Evolutionary conservation across 176 grass and related monocot genomes (phyloP), one percentile per base, ranked within the genome.

Genomic region (Ensete ventricosum): DNA sequence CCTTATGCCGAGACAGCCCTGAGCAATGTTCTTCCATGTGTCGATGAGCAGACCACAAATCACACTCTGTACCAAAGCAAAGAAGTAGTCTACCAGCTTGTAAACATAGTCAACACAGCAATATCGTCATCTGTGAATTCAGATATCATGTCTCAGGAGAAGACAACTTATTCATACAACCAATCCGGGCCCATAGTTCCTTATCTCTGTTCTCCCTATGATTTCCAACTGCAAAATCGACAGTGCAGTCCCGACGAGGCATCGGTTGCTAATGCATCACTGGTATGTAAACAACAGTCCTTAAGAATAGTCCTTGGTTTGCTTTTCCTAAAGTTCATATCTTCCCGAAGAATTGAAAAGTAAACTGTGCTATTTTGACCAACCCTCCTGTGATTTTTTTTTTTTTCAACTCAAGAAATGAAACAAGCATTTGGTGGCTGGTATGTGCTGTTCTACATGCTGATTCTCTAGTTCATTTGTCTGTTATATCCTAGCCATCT

Each of bases 51-150:
- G 24, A 98, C 86, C 24, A 90, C 90, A 6, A 98, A 93, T 73
- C 88, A 81, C 69, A 91, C 95, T 50, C 77, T 98, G 73, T 91
- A 98, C 62, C 88, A 98, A 78, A 89, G 95, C 29, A 98, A 98
- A 87, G 11, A 87, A 57, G 90, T 98, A 0, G 83, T 98, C 59
- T 76, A 83, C 69, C 77, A 81, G 43, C 90, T 93, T 52, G 94
- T 98, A 24, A 75, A 55, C 17, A 78, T 93, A 63, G 85, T 98
- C 57, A 98, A 93, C 54, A 88, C 52, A 53, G 94, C 83, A 80
- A 93, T 98, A 82, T 96, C 83, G 14, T 85, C 75, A 23, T 69
- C 82, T 69, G 85, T 84, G 20, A 96, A 86, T 57, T 83, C 82
- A 74, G 12, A 74, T 58, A 23, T 25, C 19, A 75, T 65, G 14